Conservation (phyloP, 1,139 yeast genomes). For the Suhomyces yuchorum region DNA sequence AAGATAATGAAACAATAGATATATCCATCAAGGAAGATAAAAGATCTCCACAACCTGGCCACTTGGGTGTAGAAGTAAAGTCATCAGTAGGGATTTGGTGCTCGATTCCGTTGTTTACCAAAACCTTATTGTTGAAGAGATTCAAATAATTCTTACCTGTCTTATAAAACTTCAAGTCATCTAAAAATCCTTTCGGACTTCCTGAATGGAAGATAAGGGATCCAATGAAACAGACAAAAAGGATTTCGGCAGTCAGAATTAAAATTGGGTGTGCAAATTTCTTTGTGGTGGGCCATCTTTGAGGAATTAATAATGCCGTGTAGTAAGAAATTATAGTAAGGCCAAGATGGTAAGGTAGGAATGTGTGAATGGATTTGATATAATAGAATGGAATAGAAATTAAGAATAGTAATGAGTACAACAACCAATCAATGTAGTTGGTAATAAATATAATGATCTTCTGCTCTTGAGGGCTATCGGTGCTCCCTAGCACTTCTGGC, state of each 20-base stretch:
- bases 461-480: conserved; percentile 11
- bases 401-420: conserved; percentile 49
- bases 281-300: conserved; percentile 48
- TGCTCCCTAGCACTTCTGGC: not conserved
- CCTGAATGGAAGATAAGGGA: conserved; percentile 53
- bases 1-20: conserved; percentile 70
- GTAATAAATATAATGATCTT: conserved; percentile 42
- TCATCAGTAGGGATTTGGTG: conserved; percentile 19
- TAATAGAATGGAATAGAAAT: conserved; percentile 60
- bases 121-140: conserved; percentile 48
- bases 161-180: conserved; percentile 56
- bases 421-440: conserved; percentile 56
- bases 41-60: conserved; percentile 86
- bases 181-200: conserved; percentile 47
- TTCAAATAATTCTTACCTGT: conserved; percentile 69
- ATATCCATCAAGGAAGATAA: conserved; percentile 71
- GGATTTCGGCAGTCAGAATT: conserved; percentile 61
- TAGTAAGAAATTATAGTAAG: conserved; percentile 60
- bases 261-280: conserved; percentile 70
- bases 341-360: conserved; percentile 64
- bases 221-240: conserved; percentile 63
- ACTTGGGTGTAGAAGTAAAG: conserved; percentile 41
- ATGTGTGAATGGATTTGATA: conserved; percentile 47
- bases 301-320: conserved; percentile 52
- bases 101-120: conserved; percentile 33